Percentiles rank a stretch among this genome's conserved stretches.
These are phyloP conservation scores for Amphicarpaea edgeworthii DNA, from an alignment of 306 rosid species.

Conservation along the genomic window DNA sequence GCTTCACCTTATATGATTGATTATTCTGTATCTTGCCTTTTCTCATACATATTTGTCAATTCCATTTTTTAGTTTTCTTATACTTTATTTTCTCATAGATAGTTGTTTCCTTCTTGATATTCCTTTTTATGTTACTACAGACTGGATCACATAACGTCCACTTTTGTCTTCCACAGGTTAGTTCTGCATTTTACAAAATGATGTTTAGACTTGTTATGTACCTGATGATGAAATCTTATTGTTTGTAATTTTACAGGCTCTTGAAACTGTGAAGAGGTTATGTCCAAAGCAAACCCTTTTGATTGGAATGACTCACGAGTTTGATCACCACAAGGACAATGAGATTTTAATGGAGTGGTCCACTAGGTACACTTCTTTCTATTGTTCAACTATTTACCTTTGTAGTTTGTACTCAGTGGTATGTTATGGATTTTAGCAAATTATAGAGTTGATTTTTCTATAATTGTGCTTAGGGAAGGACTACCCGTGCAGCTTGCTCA, in stretches of 20 bases:
- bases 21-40: neutral
- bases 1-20: slow-evolving; percentile 13
- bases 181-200: slow-evolving; percentile 19
- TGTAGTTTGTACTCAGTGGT: slow-evolving; percentile 1
- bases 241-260: slow-evolving; percentile 62
- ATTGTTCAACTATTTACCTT: slow-evolving; percentile 11
- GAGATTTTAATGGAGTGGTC: slow-evolving; percentile 81
- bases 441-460: slow-evolving; percentile 28
- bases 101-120: slow-evolving; percentile 29
- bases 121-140: slow-evolving; percentile 55
- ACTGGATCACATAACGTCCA: slow-evolving; percentile 72
- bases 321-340: slow-evolving; percentile 83
- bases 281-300: slow-evolving; percentile 76
- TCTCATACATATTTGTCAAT: slow-evolving; percentile 17
- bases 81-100: slow-evolving; percentile 28
- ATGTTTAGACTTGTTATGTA: slow-evolving; percentile 26
- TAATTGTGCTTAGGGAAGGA: slow-evolving; percentile 71
- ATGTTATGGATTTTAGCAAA: slow-evolving; percentile 17
- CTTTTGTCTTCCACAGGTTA: slow-evolving; percentile 88
- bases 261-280: slow-evolving; percentile 84
- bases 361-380: slow-evolving; percentile 55
- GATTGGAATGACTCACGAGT: slow-evolving; percentile 81
- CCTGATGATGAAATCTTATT: slow-evolving; percentile 29
- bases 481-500: slow-evolving; percentile 85
- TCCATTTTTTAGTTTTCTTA: slow-evolving; percentile 10